Evolutionary conservation across 2,329 filamentous ascomycete species (phyloP).

Genomic region (Penicillium hordei): DNA sequence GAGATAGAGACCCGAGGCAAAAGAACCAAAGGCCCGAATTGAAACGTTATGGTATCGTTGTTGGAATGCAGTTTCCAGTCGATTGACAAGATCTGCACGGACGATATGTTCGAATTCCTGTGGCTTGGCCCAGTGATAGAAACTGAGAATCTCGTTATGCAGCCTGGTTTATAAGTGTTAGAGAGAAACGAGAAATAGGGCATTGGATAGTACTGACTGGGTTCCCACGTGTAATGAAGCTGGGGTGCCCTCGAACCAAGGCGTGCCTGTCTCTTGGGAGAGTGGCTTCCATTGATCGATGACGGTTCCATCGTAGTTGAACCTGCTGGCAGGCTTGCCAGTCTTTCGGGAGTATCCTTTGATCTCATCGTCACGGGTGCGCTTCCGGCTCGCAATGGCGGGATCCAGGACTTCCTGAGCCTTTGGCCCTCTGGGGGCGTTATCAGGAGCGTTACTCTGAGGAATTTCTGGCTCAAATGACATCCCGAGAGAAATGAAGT

Average conservation of each 20-base stretch:
- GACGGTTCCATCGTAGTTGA: constrained; percentile 53
- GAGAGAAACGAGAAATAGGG: not conserved
- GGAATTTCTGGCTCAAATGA: constrained; percentile 43
- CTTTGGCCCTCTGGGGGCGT: constrained; percentile 40
- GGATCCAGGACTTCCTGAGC: constrained; percentile 38
- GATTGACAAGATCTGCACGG: constrained; percentile 68
- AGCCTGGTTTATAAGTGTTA: constrained; percentile 55
- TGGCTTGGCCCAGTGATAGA: constrained; percentile 81
- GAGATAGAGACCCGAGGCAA: constrained; percentile 76
- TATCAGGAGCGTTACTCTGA: constrained; percentile 30
- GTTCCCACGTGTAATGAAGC: constrained; percentile 34
- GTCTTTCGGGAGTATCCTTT: constrained; percentile 57
- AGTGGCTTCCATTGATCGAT: constrained; percentile 54
- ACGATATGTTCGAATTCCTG: constrained; percentile 73
- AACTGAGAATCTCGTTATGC: constrained; percentile 86
- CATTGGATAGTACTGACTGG: constrained; percentile 28
- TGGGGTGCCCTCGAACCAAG: constrained; percentile 57
- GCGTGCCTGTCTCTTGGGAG: constrained; percentile 49
- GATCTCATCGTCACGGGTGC: constrained; percentile 69
- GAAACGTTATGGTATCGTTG: constrained; percentile 60
- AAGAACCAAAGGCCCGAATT: constrained; percentile 84
- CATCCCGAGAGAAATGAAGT: constrained; percentile 86
- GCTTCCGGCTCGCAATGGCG: constrained; percentile 68
- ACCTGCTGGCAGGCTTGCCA: constrained; percentile 54
- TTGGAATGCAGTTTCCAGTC: constrained; percentile 63